Percentiles rank a stretch among this genome's conserved stretches.
These are phyloP conservation scores for Pseudopyricularia cyperi DNA, from an alignment of 2,329 filamentous ascomycete species.

Conservation along the genomic window DNA sequence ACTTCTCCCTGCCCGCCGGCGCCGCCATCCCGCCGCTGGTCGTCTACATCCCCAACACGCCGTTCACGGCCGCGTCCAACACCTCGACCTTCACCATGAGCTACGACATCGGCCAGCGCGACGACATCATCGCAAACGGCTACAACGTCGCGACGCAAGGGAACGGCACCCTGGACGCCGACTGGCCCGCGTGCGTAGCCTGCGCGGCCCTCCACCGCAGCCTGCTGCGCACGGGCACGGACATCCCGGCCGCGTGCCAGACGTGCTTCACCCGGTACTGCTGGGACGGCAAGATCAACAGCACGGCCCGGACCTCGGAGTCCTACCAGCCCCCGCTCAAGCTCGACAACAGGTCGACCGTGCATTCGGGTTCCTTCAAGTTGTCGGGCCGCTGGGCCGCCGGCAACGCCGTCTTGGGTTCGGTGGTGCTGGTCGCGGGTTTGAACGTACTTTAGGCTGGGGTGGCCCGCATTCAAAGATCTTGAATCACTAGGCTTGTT, in stretches of 20 bases:
- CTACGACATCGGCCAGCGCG: constrained; percentile 53
- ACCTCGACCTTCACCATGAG: constrained; percentile 59
- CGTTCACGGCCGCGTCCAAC: constrained; percentile 67
- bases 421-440: too few species aligned
- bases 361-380: too few species aligned
- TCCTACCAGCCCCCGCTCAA: constrained; percentile 18
- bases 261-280: constrained; percentile 75
- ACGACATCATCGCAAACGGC: constrained; percentile 76
- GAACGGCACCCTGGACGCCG: constrained; percentile 59
- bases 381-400: too few species aligned
- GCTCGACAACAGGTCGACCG: too few species aligned
- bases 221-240: constrained; percentile 55
- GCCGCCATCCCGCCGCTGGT: constrained; percentile 16
- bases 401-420: too few species aligned
- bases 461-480: too few species aligned
- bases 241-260: constrained; percentile 58
- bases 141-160: constrained; percentile 73
- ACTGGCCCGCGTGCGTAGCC: constrained; percentile 75
- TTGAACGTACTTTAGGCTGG: too few species aligned
- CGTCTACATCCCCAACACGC: constrained; percentile 71
- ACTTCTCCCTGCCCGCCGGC: constrained; percentile 13
- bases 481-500: too few species aligned
- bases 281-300: constrained; percentile 66
- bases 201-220: constrained; percentile 76
- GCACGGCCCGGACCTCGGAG: constrained; percentile 3